Evolutionary conservation across 805 yeast genomes (phyloP).

Genomic region (Candida vartiovaarae): DNA sequence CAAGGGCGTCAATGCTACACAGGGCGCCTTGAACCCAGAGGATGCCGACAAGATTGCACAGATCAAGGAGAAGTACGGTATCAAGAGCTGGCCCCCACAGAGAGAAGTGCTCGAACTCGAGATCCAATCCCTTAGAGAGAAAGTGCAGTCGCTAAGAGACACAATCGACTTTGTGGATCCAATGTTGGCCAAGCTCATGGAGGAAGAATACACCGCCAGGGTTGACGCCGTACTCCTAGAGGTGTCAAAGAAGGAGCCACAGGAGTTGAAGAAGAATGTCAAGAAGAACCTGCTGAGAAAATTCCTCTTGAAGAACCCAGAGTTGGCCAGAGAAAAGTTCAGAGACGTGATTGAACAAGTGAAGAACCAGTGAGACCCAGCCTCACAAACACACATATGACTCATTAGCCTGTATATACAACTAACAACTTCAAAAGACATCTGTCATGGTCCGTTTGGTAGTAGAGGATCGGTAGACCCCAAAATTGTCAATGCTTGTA

Average conservation of each 20-base stretch:
- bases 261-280: constrained; percentile 39
- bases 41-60: constrained; percentile 31
- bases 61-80: constrained; percentile 39
- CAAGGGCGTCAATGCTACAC: constrained; percentile 18
- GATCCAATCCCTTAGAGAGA: constrained; percentile 24
- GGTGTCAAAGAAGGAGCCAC: constrained; percentile 33
- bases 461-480: too few species aligned
- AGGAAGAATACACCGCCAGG: constrained; percentile 29
- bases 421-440: too few species aligned
- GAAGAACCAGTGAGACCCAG: constrained; percentile 3
- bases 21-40: constrained; percentile 25
- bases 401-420: neutral
- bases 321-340: constrained; percentile 17
- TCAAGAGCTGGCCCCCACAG: constrained; percentile 40
- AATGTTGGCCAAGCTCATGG: constrained; percentile 29
- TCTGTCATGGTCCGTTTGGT: too few species aligned
- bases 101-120: constrained; percentile 35
- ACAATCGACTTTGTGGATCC: constrained; percentile 31
- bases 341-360: constrained; percentile 13
- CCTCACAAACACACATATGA: too few species aligned
- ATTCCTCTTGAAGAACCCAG: constrained; percentile 36
- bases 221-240: constrained; percentile 30
- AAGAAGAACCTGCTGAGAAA: constrained; percentile 70
- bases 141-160: constrained; percentile 21
- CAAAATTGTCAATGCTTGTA: neutral